Conservation (phyloP, 164 flowering plant genomes). For the Sedum album region DNA sequence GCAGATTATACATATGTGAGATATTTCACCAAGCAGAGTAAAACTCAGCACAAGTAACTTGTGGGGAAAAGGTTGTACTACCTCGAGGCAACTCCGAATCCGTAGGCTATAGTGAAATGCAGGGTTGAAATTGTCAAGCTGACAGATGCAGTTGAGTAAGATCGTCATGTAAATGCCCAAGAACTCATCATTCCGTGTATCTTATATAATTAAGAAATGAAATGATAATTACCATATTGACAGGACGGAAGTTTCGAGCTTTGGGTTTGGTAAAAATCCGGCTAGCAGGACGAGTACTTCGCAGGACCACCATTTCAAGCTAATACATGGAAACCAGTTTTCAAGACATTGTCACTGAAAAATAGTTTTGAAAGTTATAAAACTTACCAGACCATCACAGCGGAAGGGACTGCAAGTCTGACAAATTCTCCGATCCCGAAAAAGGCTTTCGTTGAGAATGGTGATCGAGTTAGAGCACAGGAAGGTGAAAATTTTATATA, state of each 20-base stretch:
- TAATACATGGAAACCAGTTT: neutral
- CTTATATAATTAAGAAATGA: too few relatives aligned
- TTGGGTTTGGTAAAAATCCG: constrained; percentile 32
- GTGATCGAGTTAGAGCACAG: constrained; percentile 20
- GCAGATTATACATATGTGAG: too few relatives aligned
- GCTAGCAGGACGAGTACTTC: constrained; percentile 27
- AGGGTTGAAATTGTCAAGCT: constrained; percentile 19
- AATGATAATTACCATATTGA: constrained; percentile 31
- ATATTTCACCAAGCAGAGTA: too few relatives aligned
- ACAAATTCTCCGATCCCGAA: constrained; percentile 20
- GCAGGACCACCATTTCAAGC: constrained; percentile 32
- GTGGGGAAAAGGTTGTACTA: too few relatives aligned
- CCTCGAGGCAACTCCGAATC: constrained; percentile 29
- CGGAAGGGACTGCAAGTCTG: constrained; percentile 30
- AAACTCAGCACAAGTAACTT: too few relatives aligned
- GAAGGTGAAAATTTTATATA: constrained; percentile 24
- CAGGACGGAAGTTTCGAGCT: constrained; percentile 32
- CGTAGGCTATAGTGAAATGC: constrained; percentile 23
- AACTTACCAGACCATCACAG: constrained; percentile 35
- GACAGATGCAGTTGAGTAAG: neutral
- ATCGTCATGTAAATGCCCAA: neutral
- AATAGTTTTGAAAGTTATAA: neutral
- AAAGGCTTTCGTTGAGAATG: constrained; percentile 22
- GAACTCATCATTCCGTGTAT: too few relatives aligned
- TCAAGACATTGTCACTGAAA: neutral